Evolutionary conservation across 176 grass and related monocot species (phyloP).

Genomic region (Aegilops tauschii): DNA sequence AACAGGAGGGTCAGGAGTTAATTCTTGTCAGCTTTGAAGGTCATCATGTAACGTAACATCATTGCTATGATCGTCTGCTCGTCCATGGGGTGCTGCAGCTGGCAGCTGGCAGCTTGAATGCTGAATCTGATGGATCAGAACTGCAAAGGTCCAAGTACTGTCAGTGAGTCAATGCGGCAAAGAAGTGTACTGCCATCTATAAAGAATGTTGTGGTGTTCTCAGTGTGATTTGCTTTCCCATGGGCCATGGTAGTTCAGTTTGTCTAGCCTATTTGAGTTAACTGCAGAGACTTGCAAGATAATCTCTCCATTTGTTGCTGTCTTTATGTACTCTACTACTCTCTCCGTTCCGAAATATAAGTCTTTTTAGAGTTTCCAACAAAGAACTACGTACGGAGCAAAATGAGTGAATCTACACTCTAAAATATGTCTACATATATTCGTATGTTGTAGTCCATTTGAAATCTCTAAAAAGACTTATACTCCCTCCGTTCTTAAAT

Average conservation of each 20-base stretch:
- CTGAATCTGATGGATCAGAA: conserved; percentile 23
- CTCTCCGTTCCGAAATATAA: too few relatives aligned
- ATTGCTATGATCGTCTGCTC: background rate
- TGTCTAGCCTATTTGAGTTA: background rate
- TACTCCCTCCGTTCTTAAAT: too few relatives aligned
- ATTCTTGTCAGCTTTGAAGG: conserved; percentile 21
- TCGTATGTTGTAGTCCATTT: too few relatives aligned
- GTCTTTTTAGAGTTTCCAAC: too few relatives aligned
- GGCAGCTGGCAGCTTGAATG: conserved; percentile 35
- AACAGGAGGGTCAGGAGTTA: background rate
- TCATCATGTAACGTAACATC: conserved; percentile 3
- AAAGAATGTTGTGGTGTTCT: background rate
- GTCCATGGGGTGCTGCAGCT: background rate
- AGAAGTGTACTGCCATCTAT: background rate
- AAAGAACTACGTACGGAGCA: too few relatives aligned
- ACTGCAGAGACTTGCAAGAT: background rate
- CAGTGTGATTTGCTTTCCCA: background rate
- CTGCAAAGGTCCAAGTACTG: background rate
- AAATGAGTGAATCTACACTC: too few relatives aligned
- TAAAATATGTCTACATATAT: too few relatives aligned
- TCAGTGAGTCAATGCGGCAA: background rate
- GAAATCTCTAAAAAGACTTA: too few relatives aligned
- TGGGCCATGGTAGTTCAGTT: background rate
- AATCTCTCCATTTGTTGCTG: background rate
- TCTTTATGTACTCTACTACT: background rate